Conservation (phyloP, 352 stramenopile genomes). For the Pythium scleroteichum region DNA sequence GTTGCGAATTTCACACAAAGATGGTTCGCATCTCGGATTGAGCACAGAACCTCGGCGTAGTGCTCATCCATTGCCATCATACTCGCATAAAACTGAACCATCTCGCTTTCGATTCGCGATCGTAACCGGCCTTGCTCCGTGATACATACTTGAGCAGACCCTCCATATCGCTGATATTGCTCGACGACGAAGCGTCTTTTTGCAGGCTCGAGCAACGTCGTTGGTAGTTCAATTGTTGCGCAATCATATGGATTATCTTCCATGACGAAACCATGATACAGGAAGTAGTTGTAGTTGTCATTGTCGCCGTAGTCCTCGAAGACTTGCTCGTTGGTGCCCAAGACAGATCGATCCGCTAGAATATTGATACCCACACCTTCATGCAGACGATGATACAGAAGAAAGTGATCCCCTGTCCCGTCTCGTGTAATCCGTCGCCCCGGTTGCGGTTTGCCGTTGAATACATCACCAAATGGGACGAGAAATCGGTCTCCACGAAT, state of each 20-base stretch:
- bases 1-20: constrained; percentile 34
- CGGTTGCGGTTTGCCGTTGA: constrained; percentile 70
- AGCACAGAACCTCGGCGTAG: constrained; percentile 29
- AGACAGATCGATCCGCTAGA: constrained; percentile 56
- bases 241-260: constrained; percentile 89
- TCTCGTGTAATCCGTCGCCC: constrained; percentile 15
- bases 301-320: constrained; percentile 97
- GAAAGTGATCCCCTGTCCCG: constrained; percentile 55
- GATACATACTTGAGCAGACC: constrained; percentile 14
- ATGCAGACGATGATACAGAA: constrained; percentile 56
- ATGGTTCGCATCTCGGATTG: constrained; percentile 22
- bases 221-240: constrained; percentile 42
- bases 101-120: constrained; percentile 9
- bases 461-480: constrained; percentile 88
- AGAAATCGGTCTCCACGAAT: constrained; percentile 72
- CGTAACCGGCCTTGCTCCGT: constrained; percentile 6
- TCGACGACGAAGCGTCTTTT: constrained; percentile 5
- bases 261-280: constrained; percentile 93
- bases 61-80: constrained; percentile 17
- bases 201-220: not conserved
- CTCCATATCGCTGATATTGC: not conserved
- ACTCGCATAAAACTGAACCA: constrained; percentile 8
- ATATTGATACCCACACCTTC: constrained; percentile 47
- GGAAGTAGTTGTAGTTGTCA: constrained; percentile 85
- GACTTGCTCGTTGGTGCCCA: constrained; percentile 51